Conservation (phyloP, 345 rosid genomes). For the Limnanthes douglasii region DNA sequence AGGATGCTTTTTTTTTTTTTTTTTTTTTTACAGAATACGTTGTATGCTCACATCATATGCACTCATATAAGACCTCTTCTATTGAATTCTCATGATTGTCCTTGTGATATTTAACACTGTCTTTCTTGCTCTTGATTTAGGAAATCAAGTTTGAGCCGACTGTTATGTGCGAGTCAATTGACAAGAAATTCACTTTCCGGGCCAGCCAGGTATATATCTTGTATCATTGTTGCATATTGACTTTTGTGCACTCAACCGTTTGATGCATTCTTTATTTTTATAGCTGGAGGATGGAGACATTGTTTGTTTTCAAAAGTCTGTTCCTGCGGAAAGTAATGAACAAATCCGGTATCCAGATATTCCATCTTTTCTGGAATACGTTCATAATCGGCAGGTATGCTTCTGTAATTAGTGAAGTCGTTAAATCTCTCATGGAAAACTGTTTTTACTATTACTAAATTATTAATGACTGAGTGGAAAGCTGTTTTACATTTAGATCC, state of each 20-base stretch:
- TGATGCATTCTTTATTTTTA: background rate
- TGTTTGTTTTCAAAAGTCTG: slow-evolving; percentile 66
- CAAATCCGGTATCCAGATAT: slow-evolving; percentile 71
- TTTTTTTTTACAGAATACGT: too few relatives aligned
- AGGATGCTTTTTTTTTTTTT: too few relatives aligned
- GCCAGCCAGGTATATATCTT: slow-evolving; percentile 45
- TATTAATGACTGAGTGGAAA: slow-evolving; percentile 5
- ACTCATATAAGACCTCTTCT: slow-evolving; percentile 3
- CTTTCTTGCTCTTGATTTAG: slow-evolving; percentile 21
- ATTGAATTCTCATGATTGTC: slow-evolving; percentile 1
- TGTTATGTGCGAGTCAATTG: slow-evolving; percentile 82
- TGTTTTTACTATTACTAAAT: background rate
- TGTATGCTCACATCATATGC: too few relatives aligned
- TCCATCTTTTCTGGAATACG: slow-evolving; percentile 74
- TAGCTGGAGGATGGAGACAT: slow-evolving; percentile 97
- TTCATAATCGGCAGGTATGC: slow-evolving; percentile 82
- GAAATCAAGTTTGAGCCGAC: slow-evolving; percentile 88
- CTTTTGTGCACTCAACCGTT: slow-evolving; percentile 2
- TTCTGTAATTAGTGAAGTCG: slow-evolving; percentile 1
- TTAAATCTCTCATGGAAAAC: background rate
- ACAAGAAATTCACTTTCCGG: slow-evolving; percentile 55
- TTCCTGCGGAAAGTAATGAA: slow-evolving; percentile 28
- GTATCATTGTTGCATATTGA: slow-evolving; percentile 4
- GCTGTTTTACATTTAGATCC: background rate
- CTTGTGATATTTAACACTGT: slow-evolving; percentile 1